phyloP scores from a whole-genome alignment of 768 basidiomycete genomes.

The Termitomyces sp. region DNA sequence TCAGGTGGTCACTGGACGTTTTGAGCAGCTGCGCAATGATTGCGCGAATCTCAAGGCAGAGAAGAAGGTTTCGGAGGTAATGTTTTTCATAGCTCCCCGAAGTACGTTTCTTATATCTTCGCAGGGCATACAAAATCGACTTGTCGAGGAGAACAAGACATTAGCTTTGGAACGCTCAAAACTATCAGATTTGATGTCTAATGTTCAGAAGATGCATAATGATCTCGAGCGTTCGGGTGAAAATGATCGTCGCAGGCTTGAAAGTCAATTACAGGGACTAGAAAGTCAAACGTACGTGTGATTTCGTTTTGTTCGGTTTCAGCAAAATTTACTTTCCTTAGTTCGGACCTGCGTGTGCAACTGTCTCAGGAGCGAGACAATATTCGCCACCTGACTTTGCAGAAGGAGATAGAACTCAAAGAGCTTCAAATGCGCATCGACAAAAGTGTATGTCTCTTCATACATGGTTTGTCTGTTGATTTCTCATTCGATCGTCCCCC shows the following conservation, averaged over 20 bases:
- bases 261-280: slow-evolving; percentile 72
- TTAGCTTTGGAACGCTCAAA: slow-evolving; percentile 79
- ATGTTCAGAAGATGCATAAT: slow-evolving; percentile 86
- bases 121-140: slow-evolving; percentile 72
- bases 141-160: slow-evolving; percentile 81
- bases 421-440: slow-evolving; percentile 73
- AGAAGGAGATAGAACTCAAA: slow-evolving; percentile 76
- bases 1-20: slow-evolving; percentile 46
- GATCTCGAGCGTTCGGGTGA: slow-evolving; percentile 81
- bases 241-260: slow-evolving; percentile 78
- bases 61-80: slow-evolving; percentile 90
- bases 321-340: slow-evolving; percentile 20
- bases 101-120: slow-evolving; percentile 8
- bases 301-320: not conserved
- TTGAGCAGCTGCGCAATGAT: slow-evolving; percentile 82
- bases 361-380: slow-evolving; percentile 71
- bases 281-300: slow-evolving; percentile 69
- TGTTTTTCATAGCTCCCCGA: not conserved
- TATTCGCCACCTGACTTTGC: slow-evolving; percentile 65
- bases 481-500: slow-evolving; percentile 10
- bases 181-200: slow-evolving; percentile 81
- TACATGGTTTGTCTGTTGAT: not conserved
- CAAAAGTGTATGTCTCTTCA: slow-evolving; percentile 46
- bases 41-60: slow-evolving; percentile 86
- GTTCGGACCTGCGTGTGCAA: slow-evolving; percentile 70